Conservation (phyloP, 2,329 filamentous ascomycete genomes). For the Pezicula rhizophila region DNA sequence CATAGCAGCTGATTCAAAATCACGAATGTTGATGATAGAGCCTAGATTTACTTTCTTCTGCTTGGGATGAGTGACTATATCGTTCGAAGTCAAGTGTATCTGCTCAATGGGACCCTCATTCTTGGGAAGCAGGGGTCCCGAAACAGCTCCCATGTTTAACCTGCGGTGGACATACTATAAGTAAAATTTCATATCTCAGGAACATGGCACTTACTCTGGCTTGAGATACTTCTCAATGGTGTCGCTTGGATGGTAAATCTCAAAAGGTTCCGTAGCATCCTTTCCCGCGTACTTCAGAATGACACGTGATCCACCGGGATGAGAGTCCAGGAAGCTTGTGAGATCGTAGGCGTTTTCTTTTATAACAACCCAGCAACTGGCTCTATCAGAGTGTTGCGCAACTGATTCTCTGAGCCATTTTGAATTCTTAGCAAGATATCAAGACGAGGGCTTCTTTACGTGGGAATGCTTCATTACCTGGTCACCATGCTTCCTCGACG, state of each 20-base stretch:
- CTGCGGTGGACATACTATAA: neutral
- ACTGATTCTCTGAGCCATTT: no score
- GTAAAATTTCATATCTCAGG: neutral
- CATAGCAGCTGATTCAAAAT: neutral
- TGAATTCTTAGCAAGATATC: no score
- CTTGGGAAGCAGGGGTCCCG: neutral
- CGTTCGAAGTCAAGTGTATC: neutral
- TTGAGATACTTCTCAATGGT: slow-evolving; percentile 20
- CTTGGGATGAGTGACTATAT: neutral
- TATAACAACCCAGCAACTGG: neutral
- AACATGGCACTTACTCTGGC: neutral
- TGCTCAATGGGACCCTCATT: neutral
- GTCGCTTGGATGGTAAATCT: slow-evolving; percentile 25
- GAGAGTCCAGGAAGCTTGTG: slow-evolving; percentile 78
- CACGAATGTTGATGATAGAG: neutral
- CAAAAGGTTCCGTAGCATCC: slow-evolving; percentile 62
- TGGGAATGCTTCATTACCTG: no score
- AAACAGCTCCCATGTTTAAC: neutral
- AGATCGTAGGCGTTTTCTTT: slow-evolving; percentile 77
- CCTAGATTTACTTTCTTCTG: neutral
- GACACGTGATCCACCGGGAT: slow-evolving; percentile 81
- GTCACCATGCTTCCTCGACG: no score
- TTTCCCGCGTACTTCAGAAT: slow-evolving; percentile 68
- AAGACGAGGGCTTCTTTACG: no score
- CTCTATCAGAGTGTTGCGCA: no score